Evolutionary conservation across 352 stramenopile genomes (phyloP), one percentile per base, ranked within the genome.

Genomic region (Paralagenidium karlingii): DNA sequence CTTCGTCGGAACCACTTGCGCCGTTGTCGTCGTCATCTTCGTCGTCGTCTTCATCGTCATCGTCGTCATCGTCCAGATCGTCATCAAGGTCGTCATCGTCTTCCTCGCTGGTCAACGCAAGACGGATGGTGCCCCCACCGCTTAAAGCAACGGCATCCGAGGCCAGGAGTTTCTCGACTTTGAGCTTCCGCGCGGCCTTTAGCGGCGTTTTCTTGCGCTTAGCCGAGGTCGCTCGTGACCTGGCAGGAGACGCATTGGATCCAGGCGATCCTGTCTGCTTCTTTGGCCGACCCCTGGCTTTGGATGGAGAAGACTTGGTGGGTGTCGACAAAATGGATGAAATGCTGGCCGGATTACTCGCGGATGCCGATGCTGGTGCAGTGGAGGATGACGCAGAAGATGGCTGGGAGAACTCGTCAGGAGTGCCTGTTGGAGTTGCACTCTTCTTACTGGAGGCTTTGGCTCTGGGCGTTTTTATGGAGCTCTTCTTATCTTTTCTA

Each of bases 1-100:
- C 67, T 51, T 81, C 65, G 19, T 79, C 65, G 28, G 56, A 69
- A 1, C 45, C 51, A 36, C 58, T 74, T 3, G 56, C 59, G 8
- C 55, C 64, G 38, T 69, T 55, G 3, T 63, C 57, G 12, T 51
- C 41, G 5, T 54, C 34, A 8, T 54, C 42, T 10, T 58, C 32
- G 11, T 68, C 45, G 7, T 64, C 39, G 7, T 53, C 38, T 1
- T 49, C 48, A n/a, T 57, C 39, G 10, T 55, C 47, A 13, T 66
- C 45, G 13, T 63, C 51, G 8, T 58, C 49, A 9, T 58, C 50
- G n/a, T 63, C 57, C 0, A 61, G 38, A 11, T 54, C 36, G n/a
- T 63, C 45, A 10, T 51, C 42, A 5, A 57, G 45, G 28, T n/a
- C n/a, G n/a, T n/a, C n/a, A n/a, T n/a, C n/a, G 20, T 26, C 1